Evolutionary conservation across 768 basidiomycete species (phyloP).

Genomic region (Sistotremastrum suecicum): DNA sequence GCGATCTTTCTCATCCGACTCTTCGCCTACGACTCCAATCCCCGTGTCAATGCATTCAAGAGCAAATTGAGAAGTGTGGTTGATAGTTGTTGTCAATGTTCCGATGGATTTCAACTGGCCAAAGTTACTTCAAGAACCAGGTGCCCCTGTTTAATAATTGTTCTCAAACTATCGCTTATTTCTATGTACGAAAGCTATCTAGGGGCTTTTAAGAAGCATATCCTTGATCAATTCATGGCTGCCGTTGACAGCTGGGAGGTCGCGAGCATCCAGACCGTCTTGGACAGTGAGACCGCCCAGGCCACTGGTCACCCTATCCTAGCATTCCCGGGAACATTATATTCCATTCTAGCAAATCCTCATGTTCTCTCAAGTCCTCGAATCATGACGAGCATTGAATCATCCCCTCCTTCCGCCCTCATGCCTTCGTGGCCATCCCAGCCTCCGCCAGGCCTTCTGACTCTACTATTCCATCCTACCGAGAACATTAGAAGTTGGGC

Average conservation of each 20-base stretch:
- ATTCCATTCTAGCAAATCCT: conserved; percentile 52
- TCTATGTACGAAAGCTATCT: conserved; percentile 43
- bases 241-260: conserved; percentile 59
- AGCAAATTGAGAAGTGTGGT: conserved; percentile 39
- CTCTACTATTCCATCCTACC: conserved; percentile 39
- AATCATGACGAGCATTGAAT: conserved; percentile 28
- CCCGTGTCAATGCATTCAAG: conserved; percentile 51
- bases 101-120: conserved; percentile 45
- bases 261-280: conserved; percentile 31
- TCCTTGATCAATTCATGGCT: conserved; percentile 42
- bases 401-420: conserved; percentile 20
- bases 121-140: conserved; percentile 42
- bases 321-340: conserved; percentile 37
- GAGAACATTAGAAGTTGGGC: conserved; percentile 48
- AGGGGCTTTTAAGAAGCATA: conserved; percentile 40
- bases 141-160: background rate
- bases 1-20: conserved; percentile 75
- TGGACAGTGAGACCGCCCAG: conserved; percentile 21
- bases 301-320: conserved; percentile 16
- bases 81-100: conserved; percentile 53
- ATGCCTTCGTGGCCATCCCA: conserved; percentile 42
- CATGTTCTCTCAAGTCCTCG: conserved; percentile 36
- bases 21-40: conserved; percentile 56
- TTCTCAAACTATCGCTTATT: conserved; percentile 1
- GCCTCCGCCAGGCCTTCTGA: conserved; percentile 43